Base-by-base conservation (phyloP, 148 eudicot species). In the Persicaria maculosa region DNA sequence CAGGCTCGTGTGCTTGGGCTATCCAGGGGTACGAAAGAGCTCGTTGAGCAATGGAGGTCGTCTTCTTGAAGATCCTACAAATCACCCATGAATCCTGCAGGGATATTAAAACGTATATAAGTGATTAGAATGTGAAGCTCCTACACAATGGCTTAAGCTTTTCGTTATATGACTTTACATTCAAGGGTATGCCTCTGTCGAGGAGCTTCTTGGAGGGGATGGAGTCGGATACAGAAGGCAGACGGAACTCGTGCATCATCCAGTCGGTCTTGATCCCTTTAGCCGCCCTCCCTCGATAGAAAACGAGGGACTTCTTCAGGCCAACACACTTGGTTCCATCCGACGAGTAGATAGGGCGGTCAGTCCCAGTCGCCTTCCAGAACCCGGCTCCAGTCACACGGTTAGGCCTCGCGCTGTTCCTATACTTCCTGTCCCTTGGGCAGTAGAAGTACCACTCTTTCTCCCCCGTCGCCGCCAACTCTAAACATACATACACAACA, bases 21-120 rank as follows among this genome's bases (percentile, higher is more conserved):
- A 78, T 72, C 93, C 98, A 93, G 0, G 93, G 81, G 31, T 89
- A 91, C 6, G 93, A 86, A 16, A 91, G 80, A 52, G 85, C 91
- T 80, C 97, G 77, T 45, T 89, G 90, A 74, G 94, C 86, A 81
- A 83, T 80, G 12, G 93, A 76, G 80, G 78, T 89, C 3, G 92
- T 83, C 76, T 94, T 94, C 88, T 94, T 94, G 84, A 94, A 94
- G 77, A 91, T 94, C 76, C 96, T 87, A 72, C 97, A 94, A 6
- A 94, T 91, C 14, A 94, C 96, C 98, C 97, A 91, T 72, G 93
- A 80, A 80, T 94, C 98, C 98, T 91, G 87, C 57, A 15, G 45
- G 17, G 9, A 20, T 75, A 14, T 20, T 62, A 62, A 67, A 36
- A 44, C 20, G 46, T 3, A 47, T 53, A 70, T n/a, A 62, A 68